Conservation (phyloP, 148 eudicot genomes). For the Gaultheria prostrata region DNA sequence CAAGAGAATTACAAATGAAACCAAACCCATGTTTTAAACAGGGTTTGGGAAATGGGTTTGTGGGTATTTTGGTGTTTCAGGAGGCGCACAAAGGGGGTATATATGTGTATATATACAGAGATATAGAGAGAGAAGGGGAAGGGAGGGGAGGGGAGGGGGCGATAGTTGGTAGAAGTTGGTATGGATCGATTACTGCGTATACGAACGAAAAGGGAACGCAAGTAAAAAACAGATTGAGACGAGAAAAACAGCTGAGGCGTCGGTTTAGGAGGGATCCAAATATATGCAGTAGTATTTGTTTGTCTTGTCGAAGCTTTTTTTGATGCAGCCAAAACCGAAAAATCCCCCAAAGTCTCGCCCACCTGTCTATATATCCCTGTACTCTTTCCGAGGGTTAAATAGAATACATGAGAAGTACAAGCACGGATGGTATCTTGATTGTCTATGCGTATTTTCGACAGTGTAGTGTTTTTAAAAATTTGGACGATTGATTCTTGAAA, state of each 20-base stretch:
- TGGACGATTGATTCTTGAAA: no score
- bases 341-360: neutral
- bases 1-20: neutral
- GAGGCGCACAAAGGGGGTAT: neutral
- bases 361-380: neutral
- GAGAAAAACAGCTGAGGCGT: neutral
- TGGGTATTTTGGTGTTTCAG: neutral
- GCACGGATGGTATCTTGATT: no score
- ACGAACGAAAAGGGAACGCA: neutral
- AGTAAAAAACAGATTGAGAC: neutral
- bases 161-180: neutral
- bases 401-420: no score
- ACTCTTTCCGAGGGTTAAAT: no score
- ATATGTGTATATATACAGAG: neutral
- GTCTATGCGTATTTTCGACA: no score
- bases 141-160: no score
- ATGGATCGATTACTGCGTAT: neutral
- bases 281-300: neutral
- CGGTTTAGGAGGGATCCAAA: slow-evolving; percentile 9
- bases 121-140: neutral
- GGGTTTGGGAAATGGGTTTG: neutral
- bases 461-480: no score
- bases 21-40: neutral
- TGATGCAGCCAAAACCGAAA: neutral
- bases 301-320: neutral